Percentiles rank a stretch among this genome's conserved stretches.
These are phyloP conservation scores for Nectriaceae sp. DNA, from an alignment of 2,329 filamentous ascomycete species.

Conservation along the genomic window DNA sequence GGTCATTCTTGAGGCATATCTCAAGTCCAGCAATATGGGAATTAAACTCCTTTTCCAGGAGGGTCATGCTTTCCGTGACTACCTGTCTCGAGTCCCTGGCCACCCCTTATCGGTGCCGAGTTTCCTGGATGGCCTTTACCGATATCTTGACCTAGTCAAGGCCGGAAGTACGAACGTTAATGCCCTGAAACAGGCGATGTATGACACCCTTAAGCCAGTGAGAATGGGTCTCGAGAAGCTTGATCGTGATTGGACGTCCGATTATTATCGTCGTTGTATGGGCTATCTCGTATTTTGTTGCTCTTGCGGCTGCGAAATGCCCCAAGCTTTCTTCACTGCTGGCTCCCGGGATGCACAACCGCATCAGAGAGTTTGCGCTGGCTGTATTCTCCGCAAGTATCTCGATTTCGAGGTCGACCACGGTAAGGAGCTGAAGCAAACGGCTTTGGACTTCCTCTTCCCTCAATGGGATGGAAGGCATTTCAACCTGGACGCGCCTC, in stretches of 20 bases:
- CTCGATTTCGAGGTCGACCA: slow-evolving; percentile 36
- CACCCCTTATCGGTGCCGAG: slow-evolving; percentile 27
- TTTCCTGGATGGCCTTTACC: slow-evolving; percentile 37
- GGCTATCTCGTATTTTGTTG: slow-evolving; percentile 31
- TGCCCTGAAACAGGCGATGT: slow-evolving; percentile 22
- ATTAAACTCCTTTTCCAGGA: slow-evolving; percentile 33
- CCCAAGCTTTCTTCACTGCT: slow-evolving; percentile 32
- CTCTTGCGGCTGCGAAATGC: slow-evolving; percentile 36
- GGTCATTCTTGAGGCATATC: slow-evolving; percentile 36
- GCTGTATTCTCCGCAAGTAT: slow-evolving; percentile 28
- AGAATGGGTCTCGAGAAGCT: slow-evolving; percentile 26
- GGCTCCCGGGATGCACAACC: slow-evolving; percentile 2
- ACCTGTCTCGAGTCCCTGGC: slow-evolving; percentile 31
- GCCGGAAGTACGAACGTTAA: neutral
- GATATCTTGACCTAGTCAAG: slow-evolving; percentile 26
- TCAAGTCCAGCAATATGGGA: slow-evolving; percentile 34
- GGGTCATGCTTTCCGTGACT: slow-evolving; percentile 32
- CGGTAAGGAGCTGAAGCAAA: slow-evolving; percentile 21
- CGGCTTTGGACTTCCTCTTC: slow-evolving; percentile 25
- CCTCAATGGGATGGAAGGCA: slow-evolving; percentile 21
- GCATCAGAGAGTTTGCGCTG: slow-evolving; percentile 28
- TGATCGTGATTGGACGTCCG: slow-evolving; percentile 17
- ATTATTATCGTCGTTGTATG: slow-evolving; percentile 29
- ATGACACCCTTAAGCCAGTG: slow-evolving; percentile 37
- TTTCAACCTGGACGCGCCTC: slow-evolving; percentile 36